A percentile compares a stretch with the other conserved stretches of the same genome.
These are phyloP conservation scores for Lachnellula occidentalis DNA, from an alignment of 2,329 filamentous ascomycete species.

Conservation along the genomic window DNA sequence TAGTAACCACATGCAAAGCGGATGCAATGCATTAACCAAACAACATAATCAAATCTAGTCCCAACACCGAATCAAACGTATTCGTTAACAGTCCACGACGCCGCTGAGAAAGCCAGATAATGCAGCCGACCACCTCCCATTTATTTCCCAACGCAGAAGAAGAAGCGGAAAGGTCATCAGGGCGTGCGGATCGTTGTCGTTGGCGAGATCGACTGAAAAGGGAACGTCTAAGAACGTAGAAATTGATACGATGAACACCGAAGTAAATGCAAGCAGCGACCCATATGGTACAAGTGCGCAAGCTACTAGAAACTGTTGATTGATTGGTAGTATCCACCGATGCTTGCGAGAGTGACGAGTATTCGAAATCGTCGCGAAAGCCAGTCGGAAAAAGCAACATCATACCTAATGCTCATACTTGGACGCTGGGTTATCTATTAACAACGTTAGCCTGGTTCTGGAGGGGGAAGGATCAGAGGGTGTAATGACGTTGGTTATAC, in stretches of 20 bases:
- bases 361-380: slow-evolving; percentile 8
- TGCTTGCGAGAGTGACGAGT: slow-evolving; percentile 10
- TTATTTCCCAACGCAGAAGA: slow-evolving; percentile 10
- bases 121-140: slow-evolving; percentile 22
- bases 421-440: slow-evolving; percentile 28
- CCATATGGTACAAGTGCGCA: slow-evolving; percentile 33
- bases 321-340: slow-evolving; percentile 15
- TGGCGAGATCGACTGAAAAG: slow-evolving; percentile 24
- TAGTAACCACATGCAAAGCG: slow-evolving; percentile 11
- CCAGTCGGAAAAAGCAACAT: slow-evolving; percentile 7
- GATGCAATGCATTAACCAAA: slow-evolving; percentile 15
- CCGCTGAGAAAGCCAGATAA: slow-evolving; percentile 19
- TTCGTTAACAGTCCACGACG: slow-evolving; percentile 13
- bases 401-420: slow-evolving; percentile 31
- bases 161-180: slow-evolving; percentile 26
- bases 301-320: slow-evolving; percentile 20
- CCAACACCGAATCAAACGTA: slow-evolving; percentile 8
- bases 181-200: slow-evolving; percentile 30
- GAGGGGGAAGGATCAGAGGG: slow-evolving; percentile 16
- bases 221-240: slow-evolving; percentile 25
- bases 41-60: slow-evolving; percentile 8
- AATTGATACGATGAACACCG: slow-evolving; percentile 25
- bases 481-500: slow-evolving; percentile 52
- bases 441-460: slow-evolving; percentile 21
- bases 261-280: slow-evolving; percentile 29